A percentile compares a stretch with the other conserved stretches of the same genome.
Conservation (phyloP, 192 early-diverging fungal species). For the Kappamyces sp. region DNA sequence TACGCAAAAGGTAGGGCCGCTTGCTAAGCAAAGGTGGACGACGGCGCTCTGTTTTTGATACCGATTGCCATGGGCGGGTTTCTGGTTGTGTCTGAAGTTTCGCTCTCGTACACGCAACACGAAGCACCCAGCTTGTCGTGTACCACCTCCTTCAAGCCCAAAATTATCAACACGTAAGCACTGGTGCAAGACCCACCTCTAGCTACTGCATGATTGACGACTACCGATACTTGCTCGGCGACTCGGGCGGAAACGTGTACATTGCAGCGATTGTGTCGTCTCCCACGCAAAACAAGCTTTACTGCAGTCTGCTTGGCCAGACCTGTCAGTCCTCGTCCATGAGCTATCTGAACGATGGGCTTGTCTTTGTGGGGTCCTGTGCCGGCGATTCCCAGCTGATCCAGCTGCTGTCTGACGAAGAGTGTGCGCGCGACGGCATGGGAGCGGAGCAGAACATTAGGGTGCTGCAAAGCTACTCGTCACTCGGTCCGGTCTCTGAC, state of each 20-base stretch:
- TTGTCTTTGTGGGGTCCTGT: conserved; percentile 79
- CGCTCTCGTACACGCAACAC: not conserved
- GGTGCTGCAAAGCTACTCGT: conserved; percentile 55
- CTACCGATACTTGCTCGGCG: conserved; percentile 63
- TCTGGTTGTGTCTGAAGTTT: not conserved
- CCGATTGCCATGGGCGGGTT: not conserved
- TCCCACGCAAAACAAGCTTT: not conserved
- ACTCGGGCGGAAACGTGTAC: conserved; percentile 58
- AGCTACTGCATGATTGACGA: conserved; percentile 18
- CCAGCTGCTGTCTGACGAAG: conserved; percentile 36
- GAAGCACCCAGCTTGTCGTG: not conserved
- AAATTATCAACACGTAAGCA: conserved; percentile 37
- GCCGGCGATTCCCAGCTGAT: conserved; percentile 79
- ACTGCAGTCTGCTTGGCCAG: conserved; percentile 13
- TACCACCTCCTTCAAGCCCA: conserved; percentile 11
- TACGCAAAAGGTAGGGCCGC: not conserved
- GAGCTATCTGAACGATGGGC: conserved; percentile 60
- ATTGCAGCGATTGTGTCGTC: conserved; percentile 15
- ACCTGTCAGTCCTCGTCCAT: conserved; percentile 46
- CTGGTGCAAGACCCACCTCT: no score
- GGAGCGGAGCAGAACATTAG: conserved; percentile 35
- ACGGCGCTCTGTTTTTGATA: not conserved
- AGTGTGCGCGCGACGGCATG: conserved; percentile 23
- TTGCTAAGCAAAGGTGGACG: not conserved
- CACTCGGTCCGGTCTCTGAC: conserved; percentile 79